Evolutionary conservation across 2,329 filamentous ascomycete species (phyloP), one percentile per base, ranked within the genome.

Genomic region (Malbranchea zuffiana): DNA sequence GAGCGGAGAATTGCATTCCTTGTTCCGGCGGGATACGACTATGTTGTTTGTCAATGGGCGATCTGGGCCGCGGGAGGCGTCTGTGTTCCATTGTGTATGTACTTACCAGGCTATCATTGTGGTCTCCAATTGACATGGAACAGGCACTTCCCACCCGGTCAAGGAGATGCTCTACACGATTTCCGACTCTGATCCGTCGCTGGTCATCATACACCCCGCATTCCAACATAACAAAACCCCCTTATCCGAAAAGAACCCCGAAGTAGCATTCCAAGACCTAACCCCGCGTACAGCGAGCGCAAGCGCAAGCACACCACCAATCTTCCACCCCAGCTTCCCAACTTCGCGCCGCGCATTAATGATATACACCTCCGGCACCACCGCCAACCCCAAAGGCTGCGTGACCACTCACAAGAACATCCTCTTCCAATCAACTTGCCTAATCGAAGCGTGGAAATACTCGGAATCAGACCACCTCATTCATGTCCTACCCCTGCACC

Each of bases 401-500:
- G 57, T 65, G 10, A 61, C 59, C 3, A 64, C 61, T 3, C 62
- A 65, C 39, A 59, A 58, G 35, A 63, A 55, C 27, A 59, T 55
- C 36, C 53, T 47, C 5, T 63, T 47, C 50, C 56, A 45, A 50
- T 47, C 52, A 5, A 44, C 44, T 7, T 50, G 45, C 23, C 44
- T 54, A 6, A 46, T 52, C n/a, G 40, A 61, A 4, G 57, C 61
- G 10, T 63, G 63, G 51, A 52, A 62, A 44, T 65, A 65, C 42
- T 42, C 46, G 5, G 49, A 60, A 1, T 50, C 57, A 1, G 67
- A 70, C 43, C 60, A 62, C 17, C 55, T 69, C 1, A 63, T 70
- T 15, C 67, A 70, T 39, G 56, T 70, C 2, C 57, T 70, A 2
- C 67, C 67, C 0, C 60, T 71, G 1, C 67, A 70, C 40, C 67